A percentile compares a stretch with the other conserved stretches of the same genome.
Conservation (phyloP, 495 filamentous ascomycete genomes). For the Parachaetomium inaequale region DNA sequence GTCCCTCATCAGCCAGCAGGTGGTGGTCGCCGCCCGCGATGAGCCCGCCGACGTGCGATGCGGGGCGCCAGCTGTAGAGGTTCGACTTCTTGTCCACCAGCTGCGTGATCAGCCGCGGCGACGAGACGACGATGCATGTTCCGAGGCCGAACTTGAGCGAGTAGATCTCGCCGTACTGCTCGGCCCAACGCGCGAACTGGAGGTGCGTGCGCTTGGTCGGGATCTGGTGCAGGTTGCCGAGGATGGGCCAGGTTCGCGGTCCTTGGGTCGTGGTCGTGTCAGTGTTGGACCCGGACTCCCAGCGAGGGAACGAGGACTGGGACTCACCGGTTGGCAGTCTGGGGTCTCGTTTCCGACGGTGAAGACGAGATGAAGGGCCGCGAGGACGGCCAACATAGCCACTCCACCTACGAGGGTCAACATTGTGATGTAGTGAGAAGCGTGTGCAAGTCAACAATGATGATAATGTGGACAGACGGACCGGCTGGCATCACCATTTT, state of each 20-base stretch:
- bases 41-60: constrained; percentile 3
- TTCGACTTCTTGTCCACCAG: constrained; percentile 11
- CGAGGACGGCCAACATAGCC: background rate
- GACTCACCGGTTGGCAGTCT: background rate
- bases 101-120: constrained; percentile 3
- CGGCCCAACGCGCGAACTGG: background rate
- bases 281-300: background rate
- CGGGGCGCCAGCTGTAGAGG: background rate
- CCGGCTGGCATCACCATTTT: background rate
- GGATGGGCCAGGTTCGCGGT: background rate
- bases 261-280: background rate
- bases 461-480: background rate
- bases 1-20: background rate
- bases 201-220: constrained; percentile 1
- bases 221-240: constrained; percentile 8
- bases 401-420: background rate
- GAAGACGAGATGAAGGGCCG: background rate
- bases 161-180: constrained; percentile 5
- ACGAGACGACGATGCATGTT: background rate
- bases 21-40: constrained; percentile 1
- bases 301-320: background rate
- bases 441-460: background rate
- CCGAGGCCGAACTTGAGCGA: background rate
- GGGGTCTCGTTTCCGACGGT: background rate
- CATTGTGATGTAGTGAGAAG: background rate